These are phyloP conservation scores for Oryza nivara DNA, from an alignment of 176 grass and related monocot species.

Conservation along the genomic window DNA sequence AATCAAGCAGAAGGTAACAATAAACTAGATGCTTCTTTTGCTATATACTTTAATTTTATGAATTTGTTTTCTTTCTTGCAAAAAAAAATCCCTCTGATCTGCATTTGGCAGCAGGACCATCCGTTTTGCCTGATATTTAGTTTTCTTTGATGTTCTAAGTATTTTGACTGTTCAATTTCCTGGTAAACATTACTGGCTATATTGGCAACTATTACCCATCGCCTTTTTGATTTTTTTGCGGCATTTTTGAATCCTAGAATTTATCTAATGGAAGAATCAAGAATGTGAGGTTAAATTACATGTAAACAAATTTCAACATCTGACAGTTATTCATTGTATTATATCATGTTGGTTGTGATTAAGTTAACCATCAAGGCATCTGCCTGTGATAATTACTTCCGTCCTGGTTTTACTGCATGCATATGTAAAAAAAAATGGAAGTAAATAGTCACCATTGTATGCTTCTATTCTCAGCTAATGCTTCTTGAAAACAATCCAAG, in stretches of 20 bases:
- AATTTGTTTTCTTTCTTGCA: background rate
- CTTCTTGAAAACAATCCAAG: conserved; percentile 2
- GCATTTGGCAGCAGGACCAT: background rate
- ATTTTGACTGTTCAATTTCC: background rate
- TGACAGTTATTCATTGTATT: conserved; percentile 11
- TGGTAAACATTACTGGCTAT: background rate
- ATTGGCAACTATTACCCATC: background rate
- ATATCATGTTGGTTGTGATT: background rate
- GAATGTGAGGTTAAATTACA: background rate
- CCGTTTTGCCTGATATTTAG: background rate
- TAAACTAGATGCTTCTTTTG: conserved; percentile 23
- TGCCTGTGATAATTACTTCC: conserved; percentile 20
- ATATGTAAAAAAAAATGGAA: background rate
- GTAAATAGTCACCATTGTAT: conserved; percentile 26
- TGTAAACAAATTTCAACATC: conserved; percentile 8
- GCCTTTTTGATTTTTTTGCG: background rate
- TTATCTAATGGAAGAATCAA: conserved; percentile 18
- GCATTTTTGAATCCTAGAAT: background rate
- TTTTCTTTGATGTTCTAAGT: background rate
- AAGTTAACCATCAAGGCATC: background rate
- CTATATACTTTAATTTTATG: conserved; percentile 4
- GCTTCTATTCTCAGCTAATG: conserved; percentile 21
- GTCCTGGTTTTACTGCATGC: background rate
- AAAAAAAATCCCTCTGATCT: background rate
- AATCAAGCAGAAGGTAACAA: conserved; percentile 93